Evolutionary conservation across 2,329 filamentous ascomycete genomes (phyloP).

Genomic region (Colletotrichum trifolii): DNA sequence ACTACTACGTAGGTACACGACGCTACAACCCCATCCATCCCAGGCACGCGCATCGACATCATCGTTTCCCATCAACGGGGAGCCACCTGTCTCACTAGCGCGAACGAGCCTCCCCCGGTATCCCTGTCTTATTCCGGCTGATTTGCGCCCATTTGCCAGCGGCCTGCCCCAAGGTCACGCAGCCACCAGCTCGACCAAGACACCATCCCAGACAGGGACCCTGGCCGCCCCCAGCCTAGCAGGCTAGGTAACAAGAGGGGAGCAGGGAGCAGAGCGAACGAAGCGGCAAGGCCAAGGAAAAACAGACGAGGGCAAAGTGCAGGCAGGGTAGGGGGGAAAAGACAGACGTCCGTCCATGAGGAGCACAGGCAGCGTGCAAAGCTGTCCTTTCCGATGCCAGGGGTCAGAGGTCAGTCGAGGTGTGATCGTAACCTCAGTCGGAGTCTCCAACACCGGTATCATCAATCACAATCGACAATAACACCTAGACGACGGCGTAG

Average conservation of each 20-base stretch:
- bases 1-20: background rate
- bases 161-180: slow-evolving; percentile 33
- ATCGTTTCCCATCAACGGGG: slow-evolving; percentile 36
- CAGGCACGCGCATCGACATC: slow-evolving; percentile 35
- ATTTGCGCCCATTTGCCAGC: slow-evolving; percentile 37
- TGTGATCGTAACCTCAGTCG: too few species aligned
- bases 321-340: slow-evolving; percentile 7
- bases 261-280: too few species aligned
- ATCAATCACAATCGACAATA: too few species aligned
- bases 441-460: too few species aligned
- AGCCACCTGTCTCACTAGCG: slow-evolving; percentile 38
- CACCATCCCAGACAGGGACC: slow-evolving; percentile 26
- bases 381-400: too few species aligned
- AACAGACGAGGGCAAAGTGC: slow-evolving; percentile 1
- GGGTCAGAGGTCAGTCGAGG: too few species aligned
- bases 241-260: background rate
- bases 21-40: slow-evolving; percentile 6
- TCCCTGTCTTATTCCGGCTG: slow-evolving; percentile 37
- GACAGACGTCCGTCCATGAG: slow-evolving; percentile 2
- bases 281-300: background rate
- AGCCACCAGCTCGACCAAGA: slow-evolving; percentile 33
- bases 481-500: too few species aligned
- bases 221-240: slow-evolving; percentile 24
- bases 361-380: slow-evolving; percentile 21
- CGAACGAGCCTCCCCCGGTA: slow-evolving; percentile 37